Evolutionary conservation across 2,329 filamentous ascomycete genomes (phyloP).

Genomic region (Colletotrichum sp.): DNA sequence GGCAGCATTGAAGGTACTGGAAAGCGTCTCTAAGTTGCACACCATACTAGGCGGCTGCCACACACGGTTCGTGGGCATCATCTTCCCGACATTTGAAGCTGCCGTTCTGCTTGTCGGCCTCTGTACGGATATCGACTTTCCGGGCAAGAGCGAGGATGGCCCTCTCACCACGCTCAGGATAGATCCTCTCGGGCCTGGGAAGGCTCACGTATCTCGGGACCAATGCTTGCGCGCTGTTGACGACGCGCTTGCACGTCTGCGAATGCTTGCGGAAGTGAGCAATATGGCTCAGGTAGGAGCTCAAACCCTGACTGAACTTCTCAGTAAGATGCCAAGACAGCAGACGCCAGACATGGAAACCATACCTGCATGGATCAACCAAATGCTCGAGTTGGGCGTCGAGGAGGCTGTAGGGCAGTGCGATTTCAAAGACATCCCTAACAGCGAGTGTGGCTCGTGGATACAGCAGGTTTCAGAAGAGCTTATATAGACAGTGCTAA

Average conservation of each 20-base stretch:
- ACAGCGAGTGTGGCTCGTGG: background rate
- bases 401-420: background rate
- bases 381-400: background rate
- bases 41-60: background rate
- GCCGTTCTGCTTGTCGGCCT: background rate
- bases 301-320: background rate
- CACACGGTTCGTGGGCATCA: background rate
- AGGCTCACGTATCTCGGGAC: background rate
- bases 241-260: background rate
- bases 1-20: background rate
- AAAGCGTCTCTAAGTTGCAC: background rate
- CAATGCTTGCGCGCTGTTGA: background rate
- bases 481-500: background rate
- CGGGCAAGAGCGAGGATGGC: background rate
- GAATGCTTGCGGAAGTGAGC: background rate
- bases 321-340: background rate
- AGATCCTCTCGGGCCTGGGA: background rate
- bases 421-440: background rate
- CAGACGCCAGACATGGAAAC: background rate
- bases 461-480: background rate
- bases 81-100: background rate
- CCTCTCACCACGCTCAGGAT: background rate
- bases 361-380: background rate
- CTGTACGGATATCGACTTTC: background rate
- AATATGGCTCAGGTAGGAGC: background rate